These are phyloP conservation scores for Colletotrichum acutatum DNA, from an alignment of 2,329 filamentous ascomycete species.

Conservation along the genomic window DNA sequence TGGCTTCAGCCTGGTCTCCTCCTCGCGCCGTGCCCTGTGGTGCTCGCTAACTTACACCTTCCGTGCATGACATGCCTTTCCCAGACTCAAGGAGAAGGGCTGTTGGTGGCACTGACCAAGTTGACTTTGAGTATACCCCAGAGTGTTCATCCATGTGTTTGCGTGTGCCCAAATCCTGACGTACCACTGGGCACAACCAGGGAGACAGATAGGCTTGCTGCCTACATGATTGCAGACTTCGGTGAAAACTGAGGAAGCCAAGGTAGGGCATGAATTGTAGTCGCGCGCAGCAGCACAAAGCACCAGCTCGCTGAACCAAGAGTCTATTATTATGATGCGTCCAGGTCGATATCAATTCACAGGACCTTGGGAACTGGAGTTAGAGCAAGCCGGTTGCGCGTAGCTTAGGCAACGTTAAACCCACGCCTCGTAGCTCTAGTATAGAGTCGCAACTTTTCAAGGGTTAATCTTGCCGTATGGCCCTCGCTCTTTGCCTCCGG, in stretches of 20 bases:
- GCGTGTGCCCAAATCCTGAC: background rate
- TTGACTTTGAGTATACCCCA: slow-evolving; percentile 29
- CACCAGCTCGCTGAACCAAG: background rate
- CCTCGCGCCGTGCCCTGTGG: background rate
- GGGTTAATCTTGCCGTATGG: slow-evolving; percentile 9
- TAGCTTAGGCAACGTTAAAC: background rate
- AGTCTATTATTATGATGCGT: background rate
- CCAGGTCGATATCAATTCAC: slow-evolving; percentile 14
- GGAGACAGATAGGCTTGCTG: slow-evolving; percentile 21
- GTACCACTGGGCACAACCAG: background rate
- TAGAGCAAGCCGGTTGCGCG: background rate
- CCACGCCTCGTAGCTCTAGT: slow-evolving; percentile 2
- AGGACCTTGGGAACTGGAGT: background rate
- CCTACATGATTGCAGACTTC: slow-evolving; percentile 15
- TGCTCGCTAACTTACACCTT: slow-evolving; percentile 11
- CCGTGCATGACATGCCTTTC: slow-evolving; percentile 23
- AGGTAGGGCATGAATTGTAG: slow-evolving; percentile 9
- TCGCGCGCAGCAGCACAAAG: slow-evolving; percentile 2
- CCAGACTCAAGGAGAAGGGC: slow-evolving; percentile 1
- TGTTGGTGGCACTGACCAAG: slow-evolving; percentile 10
- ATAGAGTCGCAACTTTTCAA: background rate
- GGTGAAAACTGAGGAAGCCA: slow-evolving; percentile 21
- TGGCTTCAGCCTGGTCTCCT: background rate
- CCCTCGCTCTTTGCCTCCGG: slow-evolving; percentile 1
- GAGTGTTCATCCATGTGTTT: slow-evolving; percentile 29